Base-by-base conservation (phyloP, 768 basidiomycete species). In the Leccinellum albellum region DNA sequence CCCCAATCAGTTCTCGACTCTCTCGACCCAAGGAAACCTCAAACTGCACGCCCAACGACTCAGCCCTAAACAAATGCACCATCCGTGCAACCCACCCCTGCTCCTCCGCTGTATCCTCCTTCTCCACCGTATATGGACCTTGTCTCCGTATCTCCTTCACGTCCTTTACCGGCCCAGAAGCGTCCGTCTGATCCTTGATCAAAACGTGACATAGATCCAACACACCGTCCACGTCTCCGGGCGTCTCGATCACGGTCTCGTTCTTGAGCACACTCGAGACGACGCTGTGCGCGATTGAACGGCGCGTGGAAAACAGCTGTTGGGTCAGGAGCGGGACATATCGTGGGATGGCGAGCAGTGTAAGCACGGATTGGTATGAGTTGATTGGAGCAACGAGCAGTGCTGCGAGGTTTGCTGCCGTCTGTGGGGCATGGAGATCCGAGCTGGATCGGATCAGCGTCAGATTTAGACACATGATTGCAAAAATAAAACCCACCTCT, bases 31-130 rank as follows among this genome's bases (percentile, higher is more conserved):
- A 12, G 42, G 3, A 1, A 12, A 91, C 95, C 81, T 94, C 88
- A 62, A 94, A 96, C 66, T 99, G 97, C 14, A 87, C 83, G 63
- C 83, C 89, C 61, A 98, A 71, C 26, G 91, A 89, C 51, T 97
- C 93, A 0, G 91, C 82, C 21, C 87, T 78, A 84, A 98, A 97
- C 31, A 98, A 71, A 77, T 99, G 97, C 3, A 98, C 90, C 92
- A 98, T 98, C 60, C 96, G 78, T 40, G 97, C 96, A 15, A 98
- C 85, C 97, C 97, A 99, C 0, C 97, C 97, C 66, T 99, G 97
- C 71, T 99, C 97, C 71, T 99, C 97, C 0, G 94, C 95, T 77
- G 94, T 80, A 67, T 98, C 96, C 69, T 95, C 91, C 51, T 87
- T 74, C 69, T 96, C 95, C 51, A 82, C 65, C 28, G 78, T 75